These are phyloP conservation scores for Irpex sp. DNA, from an alignment of 1,284 basidiomycete species.

Conservation along the genomic window DNA sequence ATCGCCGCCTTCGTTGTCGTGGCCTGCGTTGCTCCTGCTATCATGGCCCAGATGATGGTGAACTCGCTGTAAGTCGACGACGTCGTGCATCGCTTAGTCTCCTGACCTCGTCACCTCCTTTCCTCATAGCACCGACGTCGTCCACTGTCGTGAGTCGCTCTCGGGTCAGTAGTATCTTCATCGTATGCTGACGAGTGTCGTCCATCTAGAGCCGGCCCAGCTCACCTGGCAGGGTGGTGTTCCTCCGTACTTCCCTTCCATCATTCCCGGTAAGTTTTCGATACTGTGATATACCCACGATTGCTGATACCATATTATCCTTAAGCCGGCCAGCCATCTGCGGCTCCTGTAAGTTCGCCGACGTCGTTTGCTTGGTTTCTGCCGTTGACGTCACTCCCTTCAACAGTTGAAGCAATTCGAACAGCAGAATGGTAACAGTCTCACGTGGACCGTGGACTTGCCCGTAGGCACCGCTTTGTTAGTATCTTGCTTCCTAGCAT, in stretches of 20 bases:
- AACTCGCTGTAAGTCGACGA: constrained; percentile 54
- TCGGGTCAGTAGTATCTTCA: neutral
- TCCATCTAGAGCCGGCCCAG: constrained; percentile 46
- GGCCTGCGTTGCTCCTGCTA: constrained; percentile 38
- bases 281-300: neutral
- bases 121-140: constrained; percentile 32
- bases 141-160: constrained; percentile 46
- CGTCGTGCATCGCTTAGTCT: neutral
- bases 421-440: constrained; percentile 34
- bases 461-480: constrained; percentile 49
- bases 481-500: constrained; percentile 18
- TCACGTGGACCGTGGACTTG: constrained; percentile 64
- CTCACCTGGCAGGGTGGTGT: constrained; percentile 52
- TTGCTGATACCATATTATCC: constrained; percentile 1
- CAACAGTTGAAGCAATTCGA: constrained; percentile 52
- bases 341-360: constrained; percentile 43
- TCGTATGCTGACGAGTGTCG: neutral
- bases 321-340: constrained; percentile 50
- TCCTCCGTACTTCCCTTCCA: constrained; percentile 58
- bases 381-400: neutral
- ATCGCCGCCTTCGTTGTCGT: constrained; percentile 39
- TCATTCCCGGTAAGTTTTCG: constrained; percentile 52
- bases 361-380: neutral
- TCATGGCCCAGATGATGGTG: constrained; percentile 45
- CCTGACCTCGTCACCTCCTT: neutral